Percentiles rank a stretch among this genome's conserved stretches.
These are phyloP conservation scores for Amylostereum chailletii DNA, from an alignment of 1,284 basidiomycete genomes.

Conservation along the genomic window DNA sequence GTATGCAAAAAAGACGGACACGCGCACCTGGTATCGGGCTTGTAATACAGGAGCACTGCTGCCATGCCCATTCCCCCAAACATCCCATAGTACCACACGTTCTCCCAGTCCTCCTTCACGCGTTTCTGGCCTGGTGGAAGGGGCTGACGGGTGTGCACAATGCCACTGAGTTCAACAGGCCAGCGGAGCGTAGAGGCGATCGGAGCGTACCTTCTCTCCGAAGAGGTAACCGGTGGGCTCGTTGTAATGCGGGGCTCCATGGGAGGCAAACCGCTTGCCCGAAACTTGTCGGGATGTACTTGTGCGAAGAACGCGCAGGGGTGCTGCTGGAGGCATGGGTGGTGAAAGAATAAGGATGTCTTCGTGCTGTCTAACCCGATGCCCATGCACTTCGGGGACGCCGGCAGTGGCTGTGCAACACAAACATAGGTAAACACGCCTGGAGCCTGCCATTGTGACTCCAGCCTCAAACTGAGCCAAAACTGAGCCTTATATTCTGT, in stretches of 20 bases:
- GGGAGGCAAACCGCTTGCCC: conserved; percentile 54
- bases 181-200: conserved; percentile 4
- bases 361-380: no score
- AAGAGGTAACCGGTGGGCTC: conserved; percentile 85
- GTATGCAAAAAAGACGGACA: neutral
- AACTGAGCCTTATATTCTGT: no score
- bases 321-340: conserved; percentile 7
- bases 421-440: conserved; percentile 6
- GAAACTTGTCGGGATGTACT: conserved; percentile 10
- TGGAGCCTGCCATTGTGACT: no score
- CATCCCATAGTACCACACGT: conserved; percentile 84
- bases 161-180: neutral
- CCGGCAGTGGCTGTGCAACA: neutral
- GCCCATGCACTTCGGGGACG: neutral
- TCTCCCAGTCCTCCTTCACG: conserved; percentile 84
- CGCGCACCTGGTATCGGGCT: conserved; percentile 90
- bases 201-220: conserved; percentile 71
- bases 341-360: neutral
- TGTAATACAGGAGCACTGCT: conserved; percentile 79
- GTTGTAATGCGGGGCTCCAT: conserved; percentile 76
- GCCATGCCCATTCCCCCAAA: conserved; percentile 82
- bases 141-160: conserved; percentile 35
- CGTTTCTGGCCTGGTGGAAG: conserved; percentile 75
- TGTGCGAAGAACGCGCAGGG: conserved; percentile 10
- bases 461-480: no score